Base-by-base conservation (phyloP, 441 rosid species). In the Populus trichocarpa region DNA sequence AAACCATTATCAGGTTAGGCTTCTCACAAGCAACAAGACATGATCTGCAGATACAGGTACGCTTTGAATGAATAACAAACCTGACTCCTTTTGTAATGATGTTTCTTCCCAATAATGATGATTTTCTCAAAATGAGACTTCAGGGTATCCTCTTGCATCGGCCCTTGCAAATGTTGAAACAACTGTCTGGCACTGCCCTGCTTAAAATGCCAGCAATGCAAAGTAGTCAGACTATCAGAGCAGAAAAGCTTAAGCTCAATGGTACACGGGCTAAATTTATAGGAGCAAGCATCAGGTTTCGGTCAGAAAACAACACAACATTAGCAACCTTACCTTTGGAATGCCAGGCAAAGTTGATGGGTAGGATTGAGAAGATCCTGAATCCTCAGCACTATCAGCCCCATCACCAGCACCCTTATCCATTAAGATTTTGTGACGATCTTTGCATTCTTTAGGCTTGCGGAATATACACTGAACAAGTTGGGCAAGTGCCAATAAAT, bases 101-200 rank as follows among this genome's bases (percentile, higher is more conserved):
- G 89, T 84, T 89, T 95, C 84, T 95, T 91, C 77, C 95, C 97
- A 75, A 97, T 90, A 76, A 76, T 77, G 81, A 95, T 91, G 73
- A 97, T 94, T 80, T 90, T 93, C 80, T 95, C 97, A 87, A 97
- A 97, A 91, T 97, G 99, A 81, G 97, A 95, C 86, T 90, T 97
- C 77, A 97, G 85, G 69, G 92, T 87, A 83, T 94, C 98, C 88
- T 95, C 99, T 81, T 93, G 97, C 94, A 94, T 93, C 22, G 99
- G 99, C 79, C 97, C 96, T 87, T 93, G 99, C 82, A 97, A 83
- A 76, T 90, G 93, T 83, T 97, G 99, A 89, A 97, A 97, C 87
- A 97, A 83, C 83, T 97, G 99, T 80, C 98, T 89, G 70, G 99
- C 99, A 87, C 98, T 95, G 83, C 99, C 99, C 99, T 97, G 91